Conservation (phyloP, 208 protist genomes). For the Plasmodiophora brassicae region DNA sequence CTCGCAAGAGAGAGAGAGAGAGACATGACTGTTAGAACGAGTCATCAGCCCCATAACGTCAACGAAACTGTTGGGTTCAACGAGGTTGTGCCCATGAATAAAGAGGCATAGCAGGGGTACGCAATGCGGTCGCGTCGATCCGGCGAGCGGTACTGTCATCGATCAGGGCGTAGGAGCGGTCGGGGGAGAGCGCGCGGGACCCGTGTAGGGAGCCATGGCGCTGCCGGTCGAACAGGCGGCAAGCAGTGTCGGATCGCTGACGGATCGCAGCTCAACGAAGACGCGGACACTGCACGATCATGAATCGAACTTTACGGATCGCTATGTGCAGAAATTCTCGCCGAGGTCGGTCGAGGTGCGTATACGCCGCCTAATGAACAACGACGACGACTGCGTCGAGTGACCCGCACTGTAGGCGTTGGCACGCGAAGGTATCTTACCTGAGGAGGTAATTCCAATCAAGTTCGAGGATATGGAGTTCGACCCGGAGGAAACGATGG, state of each 20-base stretch:
- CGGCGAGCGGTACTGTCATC: too few species aligned
- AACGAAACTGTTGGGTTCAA: too few species aligned
- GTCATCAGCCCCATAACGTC: too few species aligned
- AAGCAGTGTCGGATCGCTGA: background rate
- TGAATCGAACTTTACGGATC: background rate
- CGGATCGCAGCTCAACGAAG: background rate
- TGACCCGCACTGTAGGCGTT: background rate
- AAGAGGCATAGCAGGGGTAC: too few species aligned
- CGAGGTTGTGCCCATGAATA: too few species aligned
- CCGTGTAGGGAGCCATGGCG: too few species aligned
- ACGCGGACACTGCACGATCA: background rate
- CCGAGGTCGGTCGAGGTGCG: background rate
- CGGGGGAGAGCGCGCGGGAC: too few species aligned
- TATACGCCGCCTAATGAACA: background rate
- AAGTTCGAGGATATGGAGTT: background rate
- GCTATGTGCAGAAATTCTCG: slow-evolving; percentile 12
- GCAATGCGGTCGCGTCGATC: too few species aligned
- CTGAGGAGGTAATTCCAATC: background rate
- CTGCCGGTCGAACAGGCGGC: background rate
- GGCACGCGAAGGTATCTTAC: background rate
- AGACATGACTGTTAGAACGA: too few species aligned
- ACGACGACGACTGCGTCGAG: background rate
- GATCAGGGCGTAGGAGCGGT: too few species aligned
- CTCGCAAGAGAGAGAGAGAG: too few species aligned
- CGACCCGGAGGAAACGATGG: background rate